phyloP scores from a whole-genome alignment of 768 basidiomycete species.

The Boletus rufocinnamomeus region DNA sequence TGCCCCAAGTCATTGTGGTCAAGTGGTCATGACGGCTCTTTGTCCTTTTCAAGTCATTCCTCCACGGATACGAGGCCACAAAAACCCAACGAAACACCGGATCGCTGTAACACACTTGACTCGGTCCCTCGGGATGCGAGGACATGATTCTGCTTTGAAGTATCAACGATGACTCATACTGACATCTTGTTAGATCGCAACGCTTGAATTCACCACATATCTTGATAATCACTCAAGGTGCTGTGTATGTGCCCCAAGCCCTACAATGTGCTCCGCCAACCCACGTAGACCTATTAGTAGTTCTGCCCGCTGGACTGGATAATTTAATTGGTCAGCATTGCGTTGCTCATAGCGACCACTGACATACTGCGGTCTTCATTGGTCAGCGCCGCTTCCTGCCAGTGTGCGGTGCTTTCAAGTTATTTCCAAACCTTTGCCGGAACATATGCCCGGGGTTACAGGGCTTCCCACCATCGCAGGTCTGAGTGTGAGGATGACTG shows the following conservation, averaged over 20 bases:
- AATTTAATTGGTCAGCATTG: neutral
- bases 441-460: neutral
- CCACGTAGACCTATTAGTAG: neutral
- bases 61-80: neutral
- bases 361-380: neutral
- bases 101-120: neutral
- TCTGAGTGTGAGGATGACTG: neutral
- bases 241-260: neutral
- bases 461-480: neutral
- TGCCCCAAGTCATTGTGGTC: neutral
- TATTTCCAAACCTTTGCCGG: neutral
- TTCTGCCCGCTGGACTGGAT: neutral
- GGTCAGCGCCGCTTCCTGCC: conserved; percentile 4
- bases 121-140: neutral
- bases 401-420: neutral
- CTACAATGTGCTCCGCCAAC: neutral
- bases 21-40: neutral
- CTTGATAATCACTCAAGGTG: neutral
- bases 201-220: neutral
- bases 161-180: neutral
- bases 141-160: neutral
- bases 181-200: neutral
- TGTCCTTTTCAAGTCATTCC: neutral
- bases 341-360: neutral
- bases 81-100: neutral